Percentiles rank a stretch among this genome's conserved stretches.
Evolutionary conservation across 1,139 yeast genomes (phyloP).

Genomic region (Geotrichum fermentans): DNA sequence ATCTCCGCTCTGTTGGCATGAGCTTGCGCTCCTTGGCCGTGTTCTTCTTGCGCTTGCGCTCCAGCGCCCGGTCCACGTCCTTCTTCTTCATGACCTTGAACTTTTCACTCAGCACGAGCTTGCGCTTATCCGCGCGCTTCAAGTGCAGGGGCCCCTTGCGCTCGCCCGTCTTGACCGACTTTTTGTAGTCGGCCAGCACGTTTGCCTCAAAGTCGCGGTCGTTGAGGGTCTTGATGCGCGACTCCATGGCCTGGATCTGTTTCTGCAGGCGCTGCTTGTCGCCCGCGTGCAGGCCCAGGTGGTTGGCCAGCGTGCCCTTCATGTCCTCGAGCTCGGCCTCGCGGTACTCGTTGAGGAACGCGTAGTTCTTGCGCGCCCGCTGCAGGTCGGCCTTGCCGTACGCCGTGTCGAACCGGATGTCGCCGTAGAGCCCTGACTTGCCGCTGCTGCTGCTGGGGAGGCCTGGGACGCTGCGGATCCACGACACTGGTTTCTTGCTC

Average conservation of each 20-base stretch:
- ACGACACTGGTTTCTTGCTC: constrained; percentile 64
- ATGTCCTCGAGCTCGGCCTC: constrained; percentile 57
- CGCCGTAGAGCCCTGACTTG: constrained; percentile 49
- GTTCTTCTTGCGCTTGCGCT: constrained; percentile 88
- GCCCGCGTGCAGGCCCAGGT: constrained; percentile 36
- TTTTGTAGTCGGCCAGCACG: constrained; percentile 51
- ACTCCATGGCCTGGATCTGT: constrained; percentile 51
- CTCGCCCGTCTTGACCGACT: constrained; percentile 43
- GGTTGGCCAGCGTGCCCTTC: constrained; percentile 46
- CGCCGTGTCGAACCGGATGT: constrained; percentile 85
- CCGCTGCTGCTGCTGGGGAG: constrained; percentile 35
- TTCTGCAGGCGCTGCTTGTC: constrained; percentile 55
- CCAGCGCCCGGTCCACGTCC: constrained; percentile 85
- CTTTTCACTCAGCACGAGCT: constrained; percentile 81
- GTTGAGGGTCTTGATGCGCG: constrained; percentile 71
- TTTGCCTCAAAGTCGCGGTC: constrained; percentile 70
- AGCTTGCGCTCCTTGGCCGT: constrained; percentile 85
- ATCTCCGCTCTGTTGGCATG: constrained; percentile 43
- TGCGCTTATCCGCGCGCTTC: constrained; percentile 74
- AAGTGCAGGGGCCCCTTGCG: constrained; percentile 58
- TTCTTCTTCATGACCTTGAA: constrained; percentile 76
- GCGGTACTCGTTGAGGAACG: constrained; percentile 81
- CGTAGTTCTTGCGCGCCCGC: constrained; percentile 65
- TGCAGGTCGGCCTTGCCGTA: constrained; percentile 74
- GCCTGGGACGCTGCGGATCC: constrained; percentile 72